Evolutionary conservation across 2,329 filamentous ascomycete genomes (phyloP), one percentile per base, ranked within the genome.

Genomic region (Botrytis cinerea): DNA sequence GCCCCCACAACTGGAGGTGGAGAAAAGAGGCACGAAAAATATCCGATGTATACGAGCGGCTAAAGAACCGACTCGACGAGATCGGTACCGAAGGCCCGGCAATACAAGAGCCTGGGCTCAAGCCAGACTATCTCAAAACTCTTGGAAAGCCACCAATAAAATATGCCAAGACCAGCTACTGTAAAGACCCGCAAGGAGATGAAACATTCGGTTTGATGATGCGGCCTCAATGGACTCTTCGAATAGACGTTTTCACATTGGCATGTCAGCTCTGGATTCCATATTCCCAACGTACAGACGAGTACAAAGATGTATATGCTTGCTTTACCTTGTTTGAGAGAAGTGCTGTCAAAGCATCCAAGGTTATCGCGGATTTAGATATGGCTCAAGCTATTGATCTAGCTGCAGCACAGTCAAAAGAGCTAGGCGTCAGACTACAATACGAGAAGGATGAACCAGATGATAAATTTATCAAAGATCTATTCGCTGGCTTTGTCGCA

Each of bases 191-290:
- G 22, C 28, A 9, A 18, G 64, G 10, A 54, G 64, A 68, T 54
- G 64, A 68, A 20, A 68, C 46, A 25, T 25, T 4, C 7, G 64
- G 45, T 9, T 68, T 32, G 64, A 32, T 20, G 46, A 40, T 40
- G 64, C 64, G 45, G 28, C 28, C 45, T 54, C 64, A 68, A 8
- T 68, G 64, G 64, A 68, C 45, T 25, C 20, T 68, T 68, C 28
- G 45, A 68, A 38, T 68, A 35, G 64, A 68, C 28, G 28, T 64
- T 64, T 64, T 64, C 28, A 45, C 5, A 45, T 64, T 64, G 38
- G 45, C 45, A 51, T 68, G 46, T 20, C 64, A 54, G 45, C 64
- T 68, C 25, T 40, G 51, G 46, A 51, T 68, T 54, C 64, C 64
- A 40, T 51, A 54, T 35, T 35, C 45, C 12, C 28, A 3, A 25